phyloP scores from a whole-genome alignment of 495 filamentous ascomycete species.

The Neurospora discreta region DNA sequence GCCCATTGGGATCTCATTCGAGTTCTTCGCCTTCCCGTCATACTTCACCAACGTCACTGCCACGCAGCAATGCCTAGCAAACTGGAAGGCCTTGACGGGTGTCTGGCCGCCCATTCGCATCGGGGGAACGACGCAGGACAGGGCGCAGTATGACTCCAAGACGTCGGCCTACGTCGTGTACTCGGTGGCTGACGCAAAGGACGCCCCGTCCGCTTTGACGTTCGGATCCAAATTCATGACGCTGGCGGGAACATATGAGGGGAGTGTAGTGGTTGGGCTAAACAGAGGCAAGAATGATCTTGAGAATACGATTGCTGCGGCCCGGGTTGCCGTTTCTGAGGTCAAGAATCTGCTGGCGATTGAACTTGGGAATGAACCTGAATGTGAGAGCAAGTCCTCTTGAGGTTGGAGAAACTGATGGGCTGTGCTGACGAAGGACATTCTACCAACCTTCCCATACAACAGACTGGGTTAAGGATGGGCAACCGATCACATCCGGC shows the following conservation, averaged over 20 bases:
- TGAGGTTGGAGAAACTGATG: conserved; percentile 5
- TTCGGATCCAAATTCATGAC: conserved; percentile 46
- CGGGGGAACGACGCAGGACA: conserved; percentile 50
- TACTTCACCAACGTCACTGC: conserved; percentile 45
- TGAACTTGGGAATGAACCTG: conserved; percentile 52
- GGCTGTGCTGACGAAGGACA: background rate
- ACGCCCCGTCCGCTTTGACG: conserved; percentile 43
- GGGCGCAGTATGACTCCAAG: conserved; percentile 41
- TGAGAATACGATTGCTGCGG: conserved; percentile 45
- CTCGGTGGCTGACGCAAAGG: conserved; percentile 40
- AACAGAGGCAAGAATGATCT: conserved; percentile 47
- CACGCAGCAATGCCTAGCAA: conserved; percentile 43
- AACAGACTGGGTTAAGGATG: conserved; percentile 29
- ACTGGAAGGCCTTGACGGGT: conserved; percentile 42
- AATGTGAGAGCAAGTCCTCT: conserved; percentile 31
- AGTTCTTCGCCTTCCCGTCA: conserved; percentile 50
- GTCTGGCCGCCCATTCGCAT: conserved; percentile 48
- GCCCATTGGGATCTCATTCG: conserved; percentile 46
- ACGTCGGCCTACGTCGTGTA: conserved; percentile 42
- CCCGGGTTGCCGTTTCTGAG: conserved; percentile 31
- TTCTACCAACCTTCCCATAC: no score
- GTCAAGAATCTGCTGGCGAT: conserved; percentile 45
- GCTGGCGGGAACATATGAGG: conserved; percentile 39
- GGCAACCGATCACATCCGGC: conserved; percentile 42
- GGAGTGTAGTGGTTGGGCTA: conserved; percentile 44